Evolutionary conservation across 2,329 filamentous ascomycete species (phyloP).

Genomic region (Alternaria gaisen): DNA sequence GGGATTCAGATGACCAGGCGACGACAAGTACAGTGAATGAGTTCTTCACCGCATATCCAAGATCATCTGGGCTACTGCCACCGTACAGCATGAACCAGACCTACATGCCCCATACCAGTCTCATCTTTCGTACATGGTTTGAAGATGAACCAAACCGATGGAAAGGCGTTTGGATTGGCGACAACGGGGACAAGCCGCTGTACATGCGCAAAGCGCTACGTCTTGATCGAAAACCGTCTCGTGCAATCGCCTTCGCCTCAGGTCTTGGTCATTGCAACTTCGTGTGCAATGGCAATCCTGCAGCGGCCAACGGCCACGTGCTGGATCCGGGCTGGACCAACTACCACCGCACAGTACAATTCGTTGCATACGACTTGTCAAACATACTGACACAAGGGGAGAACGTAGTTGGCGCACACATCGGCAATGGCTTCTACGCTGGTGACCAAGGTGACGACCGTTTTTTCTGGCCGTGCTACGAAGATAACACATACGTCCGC

Average conservation of each 20-base stretch:
- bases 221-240: constrained; percentile 40
- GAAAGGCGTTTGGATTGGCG: constrained; percentile 55
- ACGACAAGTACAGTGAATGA: constrained; percentile 40
- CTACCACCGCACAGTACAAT: constrained; percentile 55
- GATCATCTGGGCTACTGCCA: constrained; percentile 45
- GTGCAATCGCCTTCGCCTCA: constrained; percentile 51
- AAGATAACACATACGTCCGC: constrained; percentile 52
- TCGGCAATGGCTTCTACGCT: constrained; percentile 58
- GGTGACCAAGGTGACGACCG: constrained; percentile 53
- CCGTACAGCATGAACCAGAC: constrained; percentile 56
- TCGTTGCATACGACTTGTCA: constrained; percentile 56
- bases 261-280: constrained; percentile 55
- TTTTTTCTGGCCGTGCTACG: constrained; percentile 56
- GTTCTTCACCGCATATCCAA: constrained; percentile 54
- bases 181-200: constrained; percentile 53
- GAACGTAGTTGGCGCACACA: constrained; percentile 51
- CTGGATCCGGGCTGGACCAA: constrained; percentile 52
- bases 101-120: constrained; percentile 55
- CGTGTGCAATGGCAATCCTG: constrained; percentile 46
- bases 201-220: constrained; percentile 51
- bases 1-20: constrained; percentile 46
- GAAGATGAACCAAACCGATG: constrained; percentile 52
- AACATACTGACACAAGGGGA: constrained; percentile 39
- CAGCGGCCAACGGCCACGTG: constrained; percentile 43
- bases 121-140: constrained; percentile 56